These are phyloP conservation scores for Chalara sp. DNA, from an alignment of 2,329 filamentous ascomycete species.

Conservation along the genomic window DNA sequence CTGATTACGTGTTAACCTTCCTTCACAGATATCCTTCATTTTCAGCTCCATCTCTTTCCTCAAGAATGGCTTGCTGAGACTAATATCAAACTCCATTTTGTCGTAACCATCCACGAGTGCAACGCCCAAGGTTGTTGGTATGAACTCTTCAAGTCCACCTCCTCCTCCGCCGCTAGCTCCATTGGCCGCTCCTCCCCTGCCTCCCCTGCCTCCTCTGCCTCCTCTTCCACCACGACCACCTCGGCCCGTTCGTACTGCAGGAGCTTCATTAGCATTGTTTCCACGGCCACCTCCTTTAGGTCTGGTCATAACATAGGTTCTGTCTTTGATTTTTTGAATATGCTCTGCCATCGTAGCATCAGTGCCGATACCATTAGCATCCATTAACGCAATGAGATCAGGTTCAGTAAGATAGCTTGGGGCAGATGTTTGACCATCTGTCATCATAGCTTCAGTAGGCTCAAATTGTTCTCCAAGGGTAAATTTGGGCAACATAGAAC, in stretches of 20 bases:
- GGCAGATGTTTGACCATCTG: constrained; percentile 80
- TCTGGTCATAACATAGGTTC: constrained; percentile 74
- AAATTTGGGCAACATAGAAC: constrained; percentile 73
- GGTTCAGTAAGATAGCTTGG: constrained; percentile 90
- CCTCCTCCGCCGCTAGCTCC: constrained; percentile 33
- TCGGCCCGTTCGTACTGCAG: constrained; percentile 29
- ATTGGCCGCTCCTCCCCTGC: constrained; percentile 34
- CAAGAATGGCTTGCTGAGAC: constrained; percentile 89
- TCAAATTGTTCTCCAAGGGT: constrained; percentile 74
- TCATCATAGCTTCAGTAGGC: constrained; percentile 82
- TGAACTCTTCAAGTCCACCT: constrained; percentile 69
- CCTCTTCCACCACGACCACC: constrained; percentile 31
- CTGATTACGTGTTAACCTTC: constrained; percentile 63
- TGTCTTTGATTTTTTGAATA: constrained; percentile 88
- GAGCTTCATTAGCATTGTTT: constrained; percentile 15
- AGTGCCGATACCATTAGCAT: constrained; percentile 95
- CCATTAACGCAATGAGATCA: constrained; percentile 93
- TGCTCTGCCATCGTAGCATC: constrained; percentile 99
- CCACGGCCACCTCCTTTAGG: constrained; percentile 33
- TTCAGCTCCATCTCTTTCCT: constrained; percentile 96
- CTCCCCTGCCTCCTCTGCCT: constrained; percentile 32
- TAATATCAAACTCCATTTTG: constrained; percentile 85
- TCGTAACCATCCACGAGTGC: constrained; percentile 93
- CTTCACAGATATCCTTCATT: constrained; percentile 96
- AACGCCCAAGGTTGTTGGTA: constrained; percentile 85